Evolutionary conservation across 352 stramenopile genomes (phyloP).

Genomic region (Globisporangium splendens): DNA sequence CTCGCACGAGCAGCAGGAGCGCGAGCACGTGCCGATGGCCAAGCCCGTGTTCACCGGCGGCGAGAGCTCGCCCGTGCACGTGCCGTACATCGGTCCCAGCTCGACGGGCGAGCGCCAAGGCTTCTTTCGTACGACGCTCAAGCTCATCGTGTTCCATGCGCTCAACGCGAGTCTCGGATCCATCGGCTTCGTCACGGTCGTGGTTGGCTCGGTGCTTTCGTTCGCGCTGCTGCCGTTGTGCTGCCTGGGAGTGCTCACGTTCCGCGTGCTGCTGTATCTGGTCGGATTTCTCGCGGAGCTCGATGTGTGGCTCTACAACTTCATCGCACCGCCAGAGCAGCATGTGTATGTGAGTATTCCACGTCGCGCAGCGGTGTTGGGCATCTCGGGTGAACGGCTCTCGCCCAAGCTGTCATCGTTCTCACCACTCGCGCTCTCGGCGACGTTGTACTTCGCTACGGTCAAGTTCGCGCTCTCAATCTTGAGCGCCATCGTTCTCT

Average conservation of each 20-base stretch:
- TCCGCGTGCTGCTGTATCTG: slow-evolving; percentile 48
- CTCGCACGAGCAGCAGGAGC: slow-evolving; percentile 8
- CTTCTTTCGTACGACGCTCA: slow-evolving; percentile 36
- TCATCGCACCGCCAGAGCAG: slow-evolving; percentile 43
- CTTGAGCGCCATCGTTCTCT: slow-evolving; percentile 48
- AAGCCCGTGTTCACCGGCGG: slow-evolving; percentile 10
- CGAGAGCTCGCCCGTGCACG: background rate
- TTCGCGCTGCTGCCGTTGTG: slow-evolving; percentile 48
- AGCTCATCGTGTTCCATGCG: slow-evolving; percentile 58
- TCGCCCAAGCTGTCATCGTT: slow-evolving; percentile 43
- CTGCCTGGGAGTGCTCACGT: slow-evolving; percentile 49
- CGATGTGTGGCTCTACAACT: slow-evolving; percentile 65
- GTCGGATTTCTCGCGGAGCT: slow-evolving; percentile 51
- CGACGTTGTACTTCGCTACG: slow-evolving; percentile 56
- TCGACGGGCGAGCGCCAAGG: slow-evolving; percentile 8
- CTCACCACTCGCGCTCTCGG: slow-evolving; percentile 35
- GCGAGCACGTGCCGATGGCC: slow-evolving; percentile 20
- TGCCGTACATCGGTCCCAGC: slow-evolving; percentile 20
- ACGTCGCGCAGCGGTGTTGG: slow-evolving; percentile 24
- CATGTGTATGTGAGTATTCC: slow-evolving; percentile 45
- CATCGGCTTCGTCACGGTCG: slow-evolving; percentile 37
- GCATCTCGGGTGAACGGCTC: slow-evolving; percentile 46
- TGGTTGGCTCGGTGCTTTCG: slow-evolving; percentile 30
- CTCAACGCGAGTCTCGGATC: slow-evolving; percentile 49
- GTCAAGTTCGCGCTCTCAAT: slow-evolving; percentile 54